Base-by-base conservation (phyloP, 2,329 filamentous ascomycete genomes). In the Xylariomycetidae sp. region DNA sequence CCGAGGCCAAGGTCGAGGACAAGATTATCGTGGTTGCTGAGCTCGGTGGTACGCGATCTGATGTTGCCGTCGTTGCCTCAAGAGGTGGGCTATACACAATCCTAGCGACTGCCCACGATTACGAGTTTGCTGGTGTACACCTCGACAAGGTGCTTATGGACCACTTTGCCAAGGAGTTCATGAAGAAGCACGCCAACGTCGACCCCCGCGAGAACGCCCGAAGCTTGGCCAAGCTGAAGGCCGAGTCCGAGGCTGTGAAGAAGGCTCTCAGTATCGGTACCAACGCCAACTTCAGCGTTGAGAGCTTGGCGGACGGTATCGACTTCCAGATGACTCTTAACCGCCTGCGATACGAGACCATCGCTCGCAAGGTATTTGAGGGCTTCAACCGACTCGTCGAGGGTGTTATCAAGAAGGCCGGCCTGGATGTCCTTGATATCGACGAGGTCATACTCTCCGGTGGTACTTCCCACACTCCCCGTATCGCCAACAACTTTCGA, bases 121-220 rank as follows among this genome's bases (percentile, higher is more conserved):
- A 94, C 65, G 89, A 96, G 56, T 85, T 90, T 48, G 81, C 85
- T 36, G 92, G 92, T 54, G 73, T 78, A 22, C 80, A 88, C 47
- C 73, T 98, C 37, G 92, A 98, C 68, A 76, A 92, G 59, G 83
- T 90, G 31, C 74, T 98, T 38, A 85, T 95, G 59, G 90, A 98
- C 59, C 82, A 95, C 71, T 95, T 96, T 51, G 85, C 90, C 50
- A 98, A 98, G 74, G 92, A 98, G 65, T 98, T 98, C 67, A 76
- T 92, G 56, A 96, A 98, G 77, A 95, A 94, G 74, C 78, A 96
- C 75, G 82, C 81, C 67, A 64, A 62, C 22, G 77, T 77, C 37
- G 92, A 96, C 61, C 92, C 92, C 15, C 77, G 89, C 49, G 74
- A 81, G 56, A 86, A 92, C 58, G 72, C 81, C 35, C 81, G 81